Conservation (phyloP, 73 alveolate species). For the Blepharisma stoltei region DNA sequence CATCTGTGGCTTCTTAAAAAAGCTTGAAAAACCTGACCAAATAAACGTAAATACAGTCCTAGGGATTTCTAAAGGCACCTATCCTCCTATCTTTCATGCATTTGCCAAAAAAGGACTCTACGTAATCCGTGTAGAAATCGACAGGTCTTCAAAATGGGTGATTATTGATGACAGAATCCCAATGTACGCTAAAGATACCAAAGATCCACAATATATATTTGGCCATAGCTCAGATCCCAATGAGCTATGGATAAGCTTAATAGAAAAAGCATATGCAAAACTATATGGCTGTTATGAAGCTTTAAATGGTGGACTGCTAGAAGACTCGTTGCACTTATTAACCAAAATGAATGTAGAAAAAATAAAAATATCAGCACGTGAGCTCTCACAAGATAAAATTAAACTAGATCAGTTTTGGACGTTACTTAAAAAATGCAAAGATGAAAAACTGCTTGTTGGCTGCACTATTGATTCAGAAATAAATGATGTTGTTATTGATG, state of each 20-base stretch:
- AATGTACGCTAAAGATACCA: background rate
- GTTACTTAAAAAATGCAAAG: slow-evolving; percentile 33
- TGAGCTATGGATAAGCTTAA: slow-evolving; percentile 25
- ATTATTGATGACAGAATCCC: slow-evolving; percentile 28
- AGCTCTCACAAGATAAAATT: too few relatives aligned
- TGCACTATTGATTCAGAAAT: slow-evolving; percentile 79
- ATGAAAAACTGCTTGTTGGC: slow-evolving; percentile 88
- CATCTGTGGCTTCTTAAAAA: slow-evolving; percentile 71
- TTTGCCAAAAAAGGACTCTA: background rate
- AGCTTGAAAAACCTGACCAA: background rate
- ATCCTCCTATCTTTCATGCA: background rate
- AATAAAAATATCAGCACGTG: background rate
- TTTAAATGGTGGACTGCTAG: slow-evolving; percentile 21
- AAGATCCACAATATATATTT: background rate
- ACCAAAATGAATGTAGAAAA: background rate
- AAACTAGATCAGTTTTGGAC: slow-evolving; percentile 56
- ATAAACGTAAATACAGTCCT: background rate
- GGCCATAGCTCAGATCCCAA: background rate
- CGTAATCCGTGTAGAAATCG: background rate
- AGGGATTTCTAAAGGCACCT: slow-evolving; percentile 4
- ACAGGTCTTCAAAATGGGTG: background rate
- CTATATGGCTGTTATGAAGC: slow-evolving; percentile 27
- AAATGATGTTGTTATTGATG: slow-evolving; percentile 78
- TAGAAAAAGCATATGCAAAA: slow-evolving; percentile 34
- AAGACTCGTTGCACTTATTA: background rate